These are phyloP conservation scores for Marsdenia floribunda DNA, from an alignment of 257 asterid genomes.

Conservation along the genomic window DNA sequence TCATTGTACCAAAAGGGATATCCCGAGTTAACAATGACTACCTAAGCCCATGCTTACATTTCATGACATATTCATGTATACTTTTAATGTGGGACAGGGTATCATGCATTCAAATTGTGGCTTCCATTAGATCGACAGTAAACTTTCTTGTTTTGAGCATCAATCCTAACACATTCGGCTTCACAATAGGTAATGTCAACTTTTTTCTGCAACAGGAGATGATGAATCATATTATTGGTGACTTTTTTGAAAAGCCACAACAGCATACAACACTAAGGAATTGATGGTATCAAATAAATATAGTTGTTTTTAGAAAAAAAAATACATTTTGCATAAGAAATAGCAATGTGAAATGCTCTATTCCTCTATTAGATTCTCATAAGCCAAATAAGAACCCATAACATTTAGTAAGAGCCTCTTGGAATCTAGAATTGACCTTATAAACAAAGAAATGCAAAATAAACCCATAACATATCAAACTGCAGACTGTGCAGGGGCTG, in stretches of 20 bases:
- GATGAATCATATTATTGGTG: background rate
- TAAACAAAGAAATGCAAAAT: background rate
- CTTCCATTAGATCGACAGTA: constrained; percentile 61
- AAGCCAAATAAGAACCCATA: background rate
- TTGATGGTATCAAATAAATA: background rate
- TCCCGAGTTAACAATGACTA: no score
- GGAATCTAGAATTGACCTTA: background rate
- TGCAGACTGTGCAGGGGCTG: no score
- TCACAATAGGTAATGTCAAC: constrained; percentile 59
- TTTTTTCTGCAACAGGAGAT: constrained; percentile 53
- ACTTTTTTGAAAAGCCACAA: constrained; percentile 1
- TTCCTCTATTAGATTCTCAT: background rate
- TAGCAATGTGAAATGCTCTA: background rate
- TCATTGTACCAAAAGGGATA: no score
- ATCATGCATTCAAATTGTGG: constrained; percentile 33
- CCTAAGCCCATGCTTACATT: no score
- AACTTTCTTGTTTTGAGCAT: constrained; percentile 73
- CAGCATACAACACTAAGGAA: background rate
- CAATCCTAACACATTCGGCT: constrained; percentile 83
- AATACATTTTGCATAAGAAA: background rate
- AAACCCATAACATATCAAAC: no score
- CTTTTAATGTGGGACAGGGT: no score
- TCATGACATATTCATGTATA: no score
- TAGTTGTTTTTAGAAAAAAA: background rate
- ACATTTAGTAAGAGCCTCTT: background rate